Conservation (phyloP, 148 eudicot species). For the Cornus controversa region DNA sequence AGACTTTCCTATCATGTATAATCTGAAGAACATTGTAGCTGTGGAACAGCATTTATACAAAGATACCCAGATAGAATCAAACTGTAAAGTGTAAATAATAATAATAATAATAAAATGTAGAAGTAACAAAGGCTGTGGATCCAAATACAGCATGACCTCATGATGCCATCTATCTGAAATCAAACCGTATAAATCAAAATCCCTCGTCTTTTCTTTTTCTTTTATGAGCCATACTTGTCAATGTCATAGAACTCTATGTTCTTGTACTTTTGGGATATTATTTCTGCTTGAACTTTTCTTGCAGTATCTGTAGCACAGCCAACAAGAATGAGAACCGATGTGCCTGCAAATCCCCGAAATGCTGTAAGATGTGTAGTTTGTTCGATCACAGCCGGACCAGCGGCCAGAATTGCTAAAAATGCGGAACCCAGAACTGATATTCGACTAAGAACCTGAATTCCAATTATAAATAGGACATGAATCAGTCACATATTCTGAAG, state of each 20-base stretch:
- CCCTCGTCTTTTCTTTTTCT: neutral
- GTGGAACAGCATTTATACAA: neutral
- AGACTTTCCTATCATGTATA: neutral
- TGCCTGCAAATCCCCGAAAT: constrained; percentile 92
- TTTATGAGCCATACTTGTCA: constrained; percentile 32
- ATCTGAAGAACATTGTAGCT: neutral
- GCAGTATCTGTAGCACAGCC: constrained; percentile 99
- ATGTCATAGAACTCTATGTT: constrained; percentile 87
- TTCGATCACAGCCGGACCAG: constrained; percentile 89
- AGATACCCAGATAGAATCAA: neutral
- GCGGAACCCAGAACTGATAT: constrained; percentile 94
- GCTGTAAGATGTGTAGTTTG: constrained; percentile 90
- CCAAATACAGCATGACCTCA: neutral
- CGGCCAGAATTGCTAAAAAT: constrained; percentile 89
- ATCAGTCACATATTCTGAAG: neutral
- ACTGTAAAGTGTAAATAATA: neutral
- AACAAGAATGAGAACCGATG: constrained; percentile 94
- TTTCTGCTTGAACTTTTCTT: constrained; percentile 92
- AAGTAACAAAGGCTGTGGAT: neutral
- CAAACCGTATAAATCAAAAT: neutral
- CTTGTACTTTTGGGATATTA: constrained; percentile 95
- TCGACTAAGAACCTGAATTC: constrained; percentile 71
- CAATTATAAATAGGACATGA: neutral
- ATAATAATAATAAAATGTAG: neutral
- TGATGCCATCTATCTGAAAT: neutral